phyloP scores from a whole-genome alignment of 1,284 basidiomycete species.

The Fistulinella staudtii region DNA sequence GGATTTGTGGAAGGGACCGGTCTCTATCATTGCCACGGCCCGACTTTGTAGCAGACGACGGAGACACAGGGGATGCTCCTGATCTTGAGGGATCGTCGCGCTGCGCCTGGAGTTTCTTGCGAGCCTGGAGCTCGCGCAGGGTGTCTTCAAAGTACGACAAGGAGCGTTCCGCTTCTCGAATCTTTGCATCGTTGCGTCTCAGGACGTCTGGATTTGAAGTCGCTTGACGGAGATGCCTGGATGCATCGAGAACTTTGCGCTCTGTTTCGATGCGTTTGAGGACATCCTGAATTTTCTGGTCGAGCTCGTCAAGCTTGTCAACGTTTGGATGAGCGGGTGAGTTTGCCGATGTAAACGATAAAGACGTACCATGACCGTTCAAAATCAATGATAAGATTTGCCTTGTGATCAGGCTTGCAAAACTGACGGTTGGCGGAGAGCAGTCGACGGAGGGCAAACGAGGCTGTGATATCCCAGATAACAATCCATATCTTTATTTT shows the following conservation, averaged over 20 bases:
- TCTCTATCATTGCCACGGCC: constrained; percentile 31
- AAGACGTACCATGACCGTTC: constrained; percentile 32
- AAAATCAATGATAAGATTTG: constrained; percentile 11
- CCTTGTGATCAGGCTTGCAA: constrained; percentile 13
- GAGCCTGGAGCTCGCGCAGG: constrained; percentile 76
- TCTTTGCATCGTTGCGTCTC: constrained; percentile 77
- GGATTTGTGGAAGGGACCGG: constrained; percentile 41
- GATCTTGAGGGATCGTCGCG: constrained; percentile 54
- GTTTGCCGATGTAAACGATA: constrained; percentile 10
- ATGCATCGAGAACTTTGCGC: constrained; percentile 88
- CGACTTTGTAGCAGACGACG: constrained; percentile 24
- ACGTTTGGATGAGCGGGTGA: constrained; percentile 5
- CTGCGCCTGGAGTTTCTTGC: constrained; percentile 67
- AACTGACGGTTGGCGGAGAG: constrained; percentile 1
- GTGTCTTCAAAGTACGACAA: constrained; percentile 87
- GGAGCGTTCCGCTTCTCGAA: constrained; percentile 83
- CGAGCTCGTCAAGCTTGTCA: constrained; percentile 49
- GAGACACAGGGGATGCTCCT: constrained; percentile 32
- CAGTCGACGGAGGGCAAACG: constrained; percentile 23
- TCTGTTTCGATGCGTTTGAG: constrained; percentile 89
- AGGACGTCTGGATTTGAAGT: constrained; percentile 87
- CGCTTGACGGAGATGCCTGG: constrained; percentile 74
- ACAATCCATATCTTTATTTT: constrained; percentile 10
- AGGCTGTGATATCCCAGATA: constrained; percentile 32
- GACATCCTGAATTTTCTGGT: constrained; percentile 91